These are phyloP conservation scores for Isoetes taiwanensis DNA, from an alignment of 75 land plant species.

Conservation along the genomic window DNA sequence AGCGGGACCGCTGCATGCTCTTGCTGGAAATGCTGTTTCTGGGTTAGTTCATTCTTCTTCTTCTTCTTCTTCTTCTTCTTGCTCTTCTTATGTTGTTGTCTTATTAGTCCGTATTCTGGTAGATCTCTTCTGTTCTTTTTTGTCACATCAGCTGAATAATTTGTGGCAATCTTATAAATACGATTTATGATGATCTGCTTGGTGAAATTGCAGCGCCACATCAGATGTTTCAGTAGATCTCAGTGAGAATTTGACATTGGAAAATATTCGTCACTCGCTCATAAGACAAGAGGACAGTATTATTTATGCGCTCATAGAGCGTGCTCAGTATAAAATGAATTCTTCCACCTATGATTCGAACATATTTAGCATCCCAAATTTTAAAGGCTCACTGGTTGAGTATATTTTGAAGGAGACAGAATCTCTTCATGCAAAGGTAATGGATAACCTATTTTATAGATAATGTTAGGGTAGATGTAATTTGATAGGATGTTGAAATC, in stretches of 20 bases:
- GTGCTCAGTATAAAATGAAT: slow-evolving; percentile 75
- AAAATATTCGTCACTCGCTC: slow-evolving; percentile 49
- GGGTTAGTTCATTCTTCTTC: no score
- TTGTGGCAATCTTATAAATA: no score
- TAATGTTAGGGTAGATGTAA: background rate
- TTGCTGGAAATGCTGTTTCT: no score
- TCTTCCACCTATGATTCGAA: slow-evolving; percentile 59
- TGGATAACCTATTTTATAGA: background rate
- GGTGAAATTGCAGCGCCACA: background rate
- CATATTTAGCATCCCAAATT: slow-evolving; percentile 50
- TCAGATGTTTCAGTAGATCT: slow-evolving; percentile 1
- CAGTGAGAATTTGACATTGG: slow-evolving; percentile 42
- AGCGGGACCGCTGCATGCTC: no score
- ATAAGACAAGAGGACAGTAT: slow-evolving; percentile 67
- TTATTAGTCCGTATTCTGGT: no score
- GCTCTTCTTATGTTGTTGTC: no score
- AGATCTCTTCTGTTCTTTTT: no score
- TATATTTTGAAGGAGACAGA: slow-evolving; percentile 86
- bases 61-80: no score
- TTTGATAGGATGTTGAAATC: no score
- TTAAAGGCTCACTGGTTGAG: slow-evolving; percentile 68
- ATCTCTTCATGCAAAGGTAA: slow-evolving; percentile 79
- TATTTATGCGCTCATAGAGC: slow-evolving; percentile 56
- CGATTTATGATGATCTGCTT: background rate
- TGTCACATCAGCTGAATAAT: no score